Evolutionary conservation across 495 filamentous ascomycete genomes (phyloP), one percentile per base, ranked within the genome.

Genomic region (Penicillium subrubescens): DNA sequence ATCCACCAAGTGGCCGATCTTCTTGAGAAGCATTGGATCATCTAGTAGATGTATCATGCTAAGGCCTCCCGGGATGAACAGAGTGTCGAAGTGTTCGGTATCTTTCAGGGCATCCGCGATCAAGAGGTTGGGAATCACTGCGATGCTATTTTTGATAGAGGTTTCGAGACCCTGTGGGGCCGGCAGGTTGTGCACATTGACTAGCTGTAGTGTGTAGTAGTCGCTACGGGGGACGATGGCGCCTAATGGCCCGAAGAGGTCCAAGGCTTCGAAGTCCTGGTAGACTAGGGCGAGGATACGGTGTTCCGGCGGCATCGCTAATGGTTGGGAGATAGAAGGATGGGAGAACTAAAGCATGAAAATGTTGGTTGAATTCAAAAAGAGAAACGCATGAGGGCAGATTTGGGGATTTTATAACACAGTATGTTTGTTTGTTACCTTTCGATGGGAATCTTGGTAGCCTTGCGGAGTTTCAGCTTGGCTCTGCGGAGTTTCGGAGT

Each of bases 251-350:
- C 57, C 57, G 41, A 59, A 59, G 11, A 59, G 25, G 41, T 59
- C 57, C 25, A 59, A 25, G 41, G 37, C 43, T 34, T 59, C 57
- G 27, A 59, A 59, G 15, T 46, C 57, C 2, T 48, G 27, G 57
- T 27, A 59, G 37, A 59, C 57, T 6, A 59, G 41, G 17, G 57
- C 35, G 37, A 59, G 41, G 21, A 59, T 59, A n/a, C 57, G 57
- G 41, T 59, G 57, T 29, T 59, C 15, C 3, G 12, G 11, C 6
- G 57, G 41, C 57, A 59, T 59, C 48, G 23, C 19, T 10, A 14
- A 19, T 10, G 19, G 33, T 29, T 8, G n/a, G 29, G 3, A n/a
- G 5, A 11, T 14, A 25, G 1, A 8, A 2, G 8, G 15, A 41
- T 17, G 14, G 5, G 0, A 41, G 14, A 46, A 21, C 3, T 5